Evolutionary conservation across 208 protist genomes (phyloP).

Genomic region (Leishmania martiniquensis): DNA sequence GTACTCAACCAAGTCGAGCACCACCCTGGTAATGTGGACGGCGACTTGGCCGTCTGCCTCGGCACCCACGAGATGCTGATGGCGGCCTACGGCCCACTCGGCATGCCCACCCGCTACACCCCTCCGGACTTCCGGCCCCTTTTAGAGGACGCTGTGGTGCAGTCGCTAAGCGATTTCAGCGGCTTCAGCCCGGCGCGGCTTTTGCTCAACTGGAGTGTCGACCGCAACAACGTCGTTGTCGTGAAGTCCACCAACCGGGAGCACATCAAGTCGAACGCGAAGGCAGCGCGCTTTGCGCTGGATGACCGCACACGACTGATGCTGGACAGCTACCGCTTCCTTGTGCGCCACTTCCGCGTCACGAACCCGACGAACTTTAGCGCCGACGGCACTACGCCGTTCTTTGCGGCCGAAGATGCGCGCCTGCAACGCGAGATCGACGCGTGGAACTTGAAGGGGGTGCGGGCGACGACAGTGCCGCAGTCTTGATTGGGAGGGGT

Average conservation of each 20-base stretch:
- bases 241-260: constrained; percentile 77
- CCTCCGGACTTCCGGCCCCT: constrained; percentile 61
- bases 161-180: constrained; percentile 54
- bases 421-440: constrained; percentile 13
- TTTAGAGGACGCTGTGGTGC: constrained; percentile 42
- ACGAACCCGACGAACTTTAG: constrained; percentile 79
- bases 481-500: neutral
- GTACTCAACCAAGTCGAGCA: constrained; percentile 93
- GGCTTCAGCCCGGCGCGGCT: constrained; percentile 73
- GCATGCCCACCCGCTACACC: constrained; percentile 73
- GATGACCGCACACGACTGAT: constrained; percentile 58
- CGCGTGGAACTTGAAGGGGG: neutral
- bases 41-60: constrained; percentile 53
- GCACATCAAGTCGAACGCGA: constrained; percentile 87
- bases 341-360: constrained; percentile 51
- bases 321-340: constrained; percentile 58
- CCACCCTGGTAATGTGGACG: constrained; percentile 75
- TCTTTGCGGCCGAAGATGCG: constrained; percentile 50
- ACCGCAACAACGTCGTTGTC: constrained; percentile 84
- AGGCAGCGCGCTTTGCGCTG: constrained; percentile 70
- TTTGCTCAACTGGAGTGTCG: constrained; percentile 81
- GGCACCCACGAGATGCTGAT: constrained; percentile 67
- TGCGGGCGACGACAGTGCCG: neutral
- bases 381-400: constrained; percentile 44
- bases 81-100: constrained; percentile 87